Evolutionary conservation across 139 green algal species (phyloP).

Genomic region (Choricystis sp.): DNA sequence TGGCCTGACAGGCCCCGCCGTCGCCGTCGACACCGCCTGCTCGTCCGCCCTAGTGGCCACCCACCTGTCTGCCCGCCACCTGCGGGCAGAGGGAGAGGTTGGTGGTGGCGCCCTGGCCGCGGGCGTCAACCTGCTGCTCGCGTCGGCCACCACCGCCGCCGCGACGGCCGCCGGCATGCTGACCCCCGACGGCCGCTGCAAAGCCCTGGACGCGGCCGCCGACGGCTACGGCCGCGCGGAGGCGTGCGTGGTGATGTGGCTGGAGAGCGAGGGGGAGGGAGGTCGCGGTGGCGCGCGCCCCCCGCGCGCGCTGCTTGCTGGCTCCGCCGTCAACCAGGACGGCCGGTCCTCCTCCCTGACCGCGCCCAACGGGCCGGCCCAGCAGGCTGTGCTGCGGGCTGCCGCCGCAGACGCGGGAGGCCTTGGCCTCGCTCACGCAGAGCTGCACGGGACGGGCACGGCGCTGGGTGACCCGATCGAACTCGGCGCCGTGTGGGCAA

Average conservation of each 20-base stretch:
- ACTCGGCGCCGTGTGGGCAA: conserved; percentile 20
- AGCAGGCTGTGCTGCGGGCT: conserved; percentile 50
- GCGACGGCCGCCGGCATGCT: conserved; percentile 39
- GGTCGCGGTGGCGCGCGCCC: background rate
- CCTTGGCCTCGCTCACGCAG: conserved; percentile 11
- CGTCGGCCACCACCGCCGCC: conserved; percentile 17
- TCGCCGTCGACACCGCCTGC: conserved; percentile 40
- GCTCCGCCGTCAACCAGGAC: conserved; percentile 41
- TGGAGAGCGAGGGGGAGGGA: background rate
- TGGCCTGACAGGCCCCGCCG: conserved; percentile 17
- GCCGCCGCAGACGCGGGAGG: conserved; percentile 16
- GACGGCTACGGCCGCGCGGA: conserved; percentile 71
- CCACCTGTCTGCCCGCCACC: conserved; percentile 9
- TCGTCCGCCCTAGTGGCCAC: conserved; percentile 35
- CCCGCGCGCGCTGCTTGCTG: conserved; percentile 1
- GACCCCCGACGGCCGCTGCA: conserved; percentile 40
- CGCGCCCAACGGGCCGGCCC: conserved; percentile 69
- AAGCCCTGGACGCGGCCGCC: conserved; percentile 43
- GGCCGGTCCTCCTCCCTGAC: conserved; percentile 64
- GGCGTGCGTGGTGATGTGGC: conserved; percentile 22
- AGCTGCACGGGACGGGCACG: conserved; percentile 66
- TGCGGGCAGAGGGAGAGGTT: background rate
- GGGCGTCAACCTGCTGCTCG: conserved; percentile 32
- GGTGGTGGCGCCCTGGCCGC: conserved; percentile 16
- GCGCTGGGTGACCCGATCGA: conserved; percentile 50